Evolutionary conservation across 805 yeast genomes (phyloP), one percentile per base, ranked within the genome.

Genomic region (Lachancea fermentati): DNA sequence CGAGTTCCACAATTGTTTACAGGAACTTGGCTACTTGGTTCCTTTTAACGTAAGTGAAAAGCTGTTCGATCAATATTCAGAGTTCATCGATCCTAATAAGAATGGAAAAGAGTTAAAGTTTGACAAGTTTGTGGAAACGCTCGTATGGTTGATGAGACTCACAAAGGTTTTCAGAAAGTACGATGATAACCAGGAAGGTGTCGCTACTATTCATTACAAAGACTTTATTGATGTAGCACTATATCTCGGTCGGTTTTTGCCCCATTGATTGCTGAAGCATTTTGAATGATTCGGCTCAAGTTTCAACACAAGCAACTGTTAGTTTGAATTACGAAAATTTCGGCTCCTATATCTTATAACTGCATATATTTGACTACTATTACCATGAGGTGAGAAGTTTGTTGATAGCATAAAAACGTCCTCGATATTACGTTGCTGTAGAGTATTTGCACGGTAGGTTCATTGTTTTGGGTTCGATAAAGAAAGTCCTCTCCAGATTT

Each of bases 81-180:
- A 60, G 32, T 58, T 56, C 28, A 46, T 54, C 16, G 56, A 57
- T 30, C 53, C 54, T 15, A 47, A 48, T 22, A 47, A 49, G 5
- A 54, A 52, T 14, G 59, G 59, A 2, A 61, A 60, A 38, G 69
- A 64, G 43, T 57, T 86, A 61, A 78, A 83, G 44, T 86, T 86
- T 59, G 95, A 86, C 58, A 72, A 78, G 58, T 86, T 86, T 62
- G 87, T 86, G 18, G 95, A 86, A 57, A 72, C 85, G 39, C 70
- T 86, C 49, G 83, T 85, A 13, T 82, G 85, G 72, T 67, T 86
- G 49, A 72, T 85, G 55, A 75, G 85, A 47, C 72, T 84, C 47
- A 85, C 95, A 1, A 88, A 83, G 54, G 69, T 81, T 11, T 86
- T 86, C 67, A 82, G 84, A 53, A 79, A 79, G 55, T 84, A 74